phyloP scores from a whole-genome alignment of 306 rosid genomes.

The Psophocarpus tetragonolobus region DNA sequence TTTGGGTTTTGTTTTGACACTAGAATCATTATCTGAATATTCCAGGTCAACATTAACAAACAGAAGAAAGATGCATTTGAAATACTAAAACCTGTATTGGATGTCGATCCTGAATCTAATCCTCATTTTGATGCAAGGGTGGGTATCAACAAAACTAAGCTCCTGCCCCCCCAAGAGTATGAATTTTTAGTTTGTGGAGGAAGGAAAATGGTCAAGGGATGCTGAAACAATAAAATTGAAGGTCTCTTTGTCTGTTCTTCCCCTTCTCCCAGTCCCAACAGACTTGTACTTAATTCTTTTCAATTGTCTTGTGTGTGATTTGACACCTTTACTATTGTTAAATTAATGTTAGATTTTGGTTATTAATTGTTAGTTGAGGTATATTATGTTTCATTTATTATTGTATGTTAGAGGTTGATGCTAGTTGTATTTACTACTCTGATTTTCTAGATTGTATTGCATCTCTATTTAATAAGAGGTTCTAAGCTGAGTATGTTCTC shows the following conservation, averaged over 20 bases:
- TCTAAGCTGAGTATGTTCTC: too few species aligned
- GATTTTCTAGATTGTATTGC: too few species aligned
- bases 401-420: too few species aligned
- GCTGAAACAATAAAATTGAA: conserved; percentile 83
- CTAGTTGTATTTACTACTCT: too few species aligned
- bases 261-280: neutral
- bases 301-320: neutral
- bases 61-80: conserved; percentile 93
- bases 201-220: conserved; percentile 93
- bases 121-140: conserved; percentile 81
- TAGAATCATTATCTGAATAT: conserved; percentile 18
- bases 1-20: neutral
- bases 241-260: conserved; percentile 45
- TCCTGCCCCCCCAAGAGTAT: conserved; percentile 88
- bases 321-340: neutral
- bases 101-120: conserved; percentile 81
- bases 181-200: conserved; percentile 84
- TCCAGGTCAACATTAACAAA: conserved; percentile 94
- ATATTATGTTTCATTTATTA: too few species aligned
- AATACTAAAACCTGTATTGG: conserved; percentile 87
- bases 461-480: too few species aligned
- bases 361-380: too few species aligned
- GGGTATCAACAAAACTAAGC: conserved; percentile 80
- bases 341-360: too few species aligned
- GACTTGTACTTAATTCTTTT: neutral